phyloP scores from a whole-genome alignment of 805 yeast species.

The Saturnispora ahearnii region DNA sequence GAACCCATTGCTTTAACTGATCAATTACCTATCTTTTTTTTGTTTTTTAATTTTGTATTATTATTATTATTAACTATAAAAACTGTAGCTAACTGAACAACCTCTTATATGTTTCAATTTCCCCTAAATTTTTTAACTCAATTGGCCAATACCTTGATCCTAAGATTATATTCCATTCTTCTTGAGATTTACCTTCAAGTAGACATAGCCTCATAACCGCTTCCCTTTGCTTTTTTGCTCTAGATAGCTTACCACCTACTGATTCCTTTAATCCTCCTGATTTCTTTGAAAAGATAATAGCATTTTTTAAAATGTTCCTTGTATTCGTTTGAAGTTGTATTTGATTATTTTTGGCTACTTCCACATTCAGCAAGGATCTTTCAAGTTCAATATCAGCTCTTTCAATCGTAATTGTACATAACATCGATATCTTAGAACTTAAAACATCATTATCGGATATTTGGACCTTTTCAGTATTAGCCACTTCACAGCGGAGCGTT shows the following conservation, averaged over 20 bases:
- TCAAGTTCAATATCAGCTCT: constrained; percentile 46
- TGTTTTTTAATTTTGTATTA: not conserved
- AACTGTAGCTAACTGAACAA: not conserved
- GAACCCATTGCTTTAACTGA: constrained; percentile 16
- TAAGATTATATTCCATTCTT: constrained; percentile 21
- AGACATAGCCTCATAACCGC: constrained; percentile 38
- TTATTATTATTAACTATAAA: not conserved
- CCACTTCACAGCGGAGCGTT: constrained; percentile 19
- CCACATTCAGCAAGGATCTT: constrained; percentile 30
- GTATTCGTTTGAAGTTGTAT: constrained; percentile 31
- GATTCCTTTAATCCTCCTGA: constrained; percentile 46
- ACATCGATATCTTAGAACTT: constrained; percentile 24
- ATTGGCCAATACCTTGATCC: constrained; percentile 23
- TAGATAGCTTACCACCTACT: constrained; percentile 32
- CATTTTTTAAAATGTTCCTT: constrained; percentile 36
- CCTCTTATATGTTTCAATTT: constrained; percentile 17
- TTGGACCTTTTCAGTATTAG: constrained; percentile 14
- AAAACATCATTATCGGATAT: constrained; percentile 16
- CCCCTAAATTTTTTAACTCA: constrained; percentile 21
- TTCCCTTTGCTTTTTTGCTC: constrained; percentile 36
- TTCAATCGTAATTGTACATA: constrained; percentile 38
- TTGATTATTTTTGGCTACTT: constrained; percentile 26
- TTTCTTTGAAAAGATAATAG: constrained; percentile 35
- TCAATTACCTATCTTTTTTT: constrained; percentile 6
- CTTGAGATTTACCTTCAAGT: constrained; percentile 31